Evolutionary conservation across 305 asterid genomes (phyloP), one percentile per base, ranked within the genome.

Genomic region (Fraxinus sp.): DNA sequence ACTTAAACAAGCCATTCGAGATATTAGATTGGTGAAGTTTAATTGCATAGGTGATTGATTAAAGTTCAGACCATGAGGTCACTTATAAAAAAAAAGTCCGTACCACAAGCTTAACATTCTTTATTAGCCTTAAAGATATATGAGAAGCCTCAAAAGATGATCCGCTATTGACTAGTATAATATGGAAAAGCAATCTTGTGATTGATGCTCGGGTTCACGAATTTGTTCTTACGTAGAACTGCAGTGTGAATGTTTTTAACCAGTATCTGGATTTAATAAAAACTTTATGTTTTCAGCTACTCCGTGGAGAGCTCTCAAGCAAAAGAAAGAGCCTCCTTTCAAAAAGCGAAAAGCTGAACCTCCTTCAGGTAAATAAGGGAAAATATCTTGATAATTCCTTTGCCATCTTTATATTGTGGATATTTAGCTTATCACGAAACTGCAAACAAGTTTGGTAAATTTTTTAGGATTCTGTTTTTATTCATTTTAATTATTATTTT

Each of bases 241-340:
- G 75, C 62, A 78, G 71, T 79, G 49, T 77, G 49, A 37, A 32
- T 77, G 75, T 57, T 55, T 68, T 59, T 81, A 26, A 70, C 78
- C 80, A 14, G 41, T 79, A 59, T 81, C 64, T 62, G 39, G 64
- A 85, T 22, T 77, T 59, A 66, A 79, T 77, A 64, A 30, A 43
- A 14, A 64, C 39, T 49, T 35, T 4, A 37, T 71, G 43, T 82
- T 81, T 85, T 83, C 95, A 97, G 99, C 94, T 83, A 92, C 87
- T 85, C 88, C 90, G 28, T 83, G 97, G 95, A 92, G 87, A 83
- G 86, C 32, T 80, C 89, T 86, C 87, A 95, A 91, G 89, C 84
- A 89, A 81, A 89, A 90, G 88, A 91, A 91, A 87, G 97, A 92
- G 81, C 94, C 97, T 83, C 98, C 97, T 85, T 88, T 82, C 86